These are phyloP conservation scores for Parietichytrium sp. DNA, from an alignment of 108 stramenopile genomes.

Conservation along the genomic window DNA sequence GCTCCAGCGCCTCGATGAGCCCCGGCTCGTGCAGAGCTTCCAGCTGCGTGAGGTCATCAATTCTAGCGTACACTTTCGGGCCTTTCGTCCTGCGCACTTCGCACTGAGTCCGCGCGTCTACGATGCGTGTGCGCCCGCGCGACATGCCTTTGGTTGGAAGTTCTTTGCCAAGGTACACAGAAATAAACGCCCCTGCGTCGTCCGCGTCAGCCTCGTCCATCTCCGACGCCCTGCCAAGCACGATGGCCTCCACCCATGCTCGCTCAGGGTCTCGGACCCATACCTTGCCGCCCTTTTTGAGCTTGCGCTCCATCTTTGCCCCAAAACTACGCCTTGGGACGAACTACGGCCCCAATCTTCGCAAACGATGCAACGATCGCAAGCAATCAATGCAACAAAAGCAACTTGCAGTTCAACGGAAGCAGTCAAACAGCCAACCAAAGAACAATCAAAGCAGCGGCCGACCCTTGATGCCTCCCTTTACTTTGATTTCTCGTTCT, in stretches of 20 bases:
- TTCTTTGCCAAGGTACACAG: conserved; percentile 16
- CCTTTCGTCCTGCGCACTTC: conserved; percentile 12
- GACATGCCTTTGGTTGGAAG: not conserved
- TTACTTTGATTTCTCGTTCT: too few species aligned
- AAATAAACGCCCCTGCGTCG: too few species aligned
- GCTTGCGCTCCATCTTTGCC: conserved; percentile 23
- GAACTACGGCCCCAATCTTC: too few species aligned
- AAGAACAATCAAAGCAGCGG: too few species aligned
- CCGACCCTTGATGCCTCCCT: too few species aligned
- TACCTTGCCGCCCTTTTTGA: conserved; percentile 28
- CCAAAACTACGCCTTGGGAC: too few species aligned
- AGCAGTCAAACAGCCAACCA: too few species aligned
- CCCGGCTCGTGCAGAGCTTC: conserved; percentile 37
- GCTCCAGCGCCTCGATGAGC: not conserved
- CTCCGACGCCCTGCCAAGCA: conserved; percentile 6
- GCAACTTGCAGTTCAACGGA: too few species aligned
- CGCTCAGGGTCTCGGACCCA: conserved; percentile 5
- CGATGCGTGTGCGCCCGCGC: conserved; percentile 14
- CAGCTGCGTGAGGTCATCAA: conserved; percentile 26
- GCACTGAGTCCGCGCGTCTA: conserved; percentile 13
- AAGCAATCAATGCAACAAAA: too few species aligned
- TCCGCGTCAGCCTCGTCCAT: too few species aligned
- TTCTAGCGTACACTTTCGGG: not conserved
- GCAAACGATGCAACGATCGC: too few species aligned
- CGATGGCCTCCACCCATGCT: conserved; percentile 33